Base-by-base conservation (phyloP, 495 filamentous ascomycete species). In the Extremus antarcticus region DNA sequence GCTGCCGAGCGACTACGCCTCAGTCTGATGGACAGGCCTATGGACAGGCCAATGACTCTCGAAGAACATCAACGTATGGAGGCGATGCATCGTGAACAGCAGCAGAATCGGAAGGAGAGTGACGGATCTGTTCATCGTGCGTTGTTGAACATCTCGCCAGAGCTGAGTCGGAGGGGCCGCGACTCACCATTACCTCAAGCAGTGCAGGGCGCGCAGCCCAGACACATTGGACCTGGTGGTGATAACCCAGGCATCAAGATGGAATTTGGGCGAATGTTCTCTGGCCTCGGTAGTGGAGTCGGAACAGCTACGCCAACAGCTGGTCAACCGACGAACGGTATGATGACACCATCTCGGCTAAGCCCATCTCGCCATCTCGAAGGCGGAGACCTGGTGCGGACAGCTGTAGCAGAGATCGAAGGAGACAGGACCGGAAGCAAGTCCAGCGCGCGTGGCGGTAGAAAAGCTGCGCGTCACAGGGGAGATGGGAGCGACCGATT, bases 231-330 rank as follows among this genome's bases (percentile, higher is more conserved):
- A 15, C 85, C 87, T 1, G 80, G 80, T 21, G 85, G 82, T 4
- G 88, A 94, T 61, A 88, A 92, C 59, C 83, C 89, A 0, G 81
- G 81, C 10, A 90, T 95, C 63, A 95, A 94, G 74, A 90, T 82
- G 65, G 90, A 94, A 62, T 86, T 95, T 65, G 88, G 88, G 9
- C 80, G 87, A 25, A 91, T 95, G 72, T 95, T 95, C 70, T 85
- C 86, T 2, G 90, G 90, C 19, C 85, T 95, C 61, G 89, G 90
- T 39, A 90, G 84, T 68, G 90, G 89, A 41, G 82, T 90, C 4
- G 83, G 86, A 25, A 80, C 77, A 43, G 76, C 80, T 43, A 74
- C 76, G 0, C 75, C 77, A 13, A 74, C 77, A 3, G 61, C 76
- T 9, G 75, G 71, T 9, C 61, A 65, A 25, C 54, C 57, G 10